Percentiles rank a stretch among this genome's conserved stretches.
phyloP scores from a whole-genome alignment of 2,329 filamentous ascomycete genomes.

The Colletotrichum agaves region DNA sequence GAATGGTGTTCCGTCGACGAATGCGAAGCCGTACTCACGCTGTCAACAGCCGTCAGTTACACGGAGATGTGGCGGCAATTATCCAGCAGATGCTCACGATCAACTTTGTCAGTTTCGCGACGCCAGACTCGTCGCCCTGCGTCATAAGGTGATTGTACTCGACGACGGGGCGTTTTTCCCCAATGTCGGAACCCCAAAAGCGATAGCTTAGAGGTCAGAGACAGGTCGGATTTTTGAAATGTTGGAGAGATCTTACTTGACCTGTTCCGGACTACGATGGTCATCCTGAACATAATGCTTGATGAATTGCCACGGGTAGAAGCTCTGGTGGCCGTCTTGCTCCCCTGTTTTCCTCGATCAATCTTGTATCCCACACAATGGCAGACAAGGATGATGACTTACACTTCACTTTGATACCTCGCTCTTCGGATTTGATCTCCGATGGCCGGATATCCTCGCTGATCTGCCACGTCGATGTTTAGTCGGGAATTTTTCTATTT shows the following conservation, averaged over 20 bases:
- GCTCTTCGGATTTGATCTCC: conserved; percentile 42
- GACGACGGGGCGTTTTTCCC: conserved; percentile 65
- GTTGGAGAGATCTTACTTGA: conserved; percentile 44
- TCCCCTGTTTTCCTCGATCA: conserved; percentile 62
- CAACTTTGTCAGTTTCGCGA: conserved; percentile 70
- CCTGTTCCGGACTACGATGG: conserved; percentile 46
- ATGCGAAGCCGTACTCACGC: conserved; percentile 79
- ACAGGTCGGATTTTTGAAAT: not conserved
- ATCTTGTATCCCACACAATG: too few relatives aligned
- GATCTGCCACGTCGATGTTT: conserved; percentile 43
- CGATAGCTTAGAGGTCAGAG: conserved; percentile 37
- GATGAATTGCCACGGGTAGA: conserved; percentile 74
- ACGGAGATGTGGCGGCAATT: not conserved
- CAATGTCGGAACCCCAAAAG: conserved; percentile 49
- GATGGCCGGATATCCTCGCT: conserved; percentile 45
- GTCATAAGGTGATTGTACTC: conserved; percentile 70
- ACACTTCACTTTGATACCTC: conserved; percentile 51
- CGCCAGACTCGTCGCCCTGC: conserved; percentile 56
- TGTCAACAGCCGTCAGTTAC: conserved; percentile 47
- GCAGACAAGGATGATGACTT: not conserved
- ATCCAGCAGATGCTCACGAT: conserved; percentile 61
- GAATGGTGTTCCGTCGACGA: conserved; percentile 75
- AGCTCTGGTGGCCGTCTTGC: conserved; percentile 73
- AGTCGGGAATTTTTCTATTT: not conserved
- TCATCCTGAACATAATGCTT: conserved; percentile 53